These are phyloP conservation scores for Pseudozyma thailandica DNA, from an alignment of 1,284 basidiomycete genomes.

Conservation along the genomic window DNA sequence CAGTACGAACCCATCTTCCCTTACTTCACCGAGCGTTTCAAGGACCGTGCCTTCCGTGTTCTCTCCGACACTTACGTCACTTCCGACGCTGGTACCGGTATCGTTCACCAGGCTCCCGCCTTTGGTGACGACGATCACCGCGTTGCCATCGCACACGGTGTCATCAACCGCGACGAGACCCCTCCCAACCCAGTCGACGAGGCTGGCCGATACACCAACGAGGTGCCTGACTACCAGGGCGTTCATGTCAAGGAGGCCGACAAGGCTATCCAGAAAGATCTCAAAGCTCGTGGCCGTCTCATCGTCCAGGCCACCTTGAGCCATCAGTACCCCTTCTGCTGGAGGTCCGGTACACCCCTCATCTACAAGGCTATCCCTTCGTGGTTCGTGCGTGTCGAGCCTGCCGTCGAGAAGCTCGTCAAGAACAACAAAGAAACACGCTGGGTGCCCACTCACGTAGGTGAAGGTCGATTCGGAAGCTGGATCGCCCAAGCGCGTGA, in stretches of 20 bases:
- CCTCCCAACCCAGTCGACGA: conserved; percentile 97
- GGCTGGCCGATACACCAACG: conserved; percentile 83
- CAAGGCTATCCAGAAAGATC: conserved; percentile 88
- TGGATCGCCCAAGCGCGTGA: conserved; percentile 98
- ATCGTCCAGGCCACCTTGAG: conserved; percentile 86
- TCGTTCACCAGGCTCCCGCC: conserved; percentile 97
- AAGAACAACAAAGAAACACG: conserved; percentile 88
- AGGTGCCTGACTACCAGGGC: conserved; percentile 91
- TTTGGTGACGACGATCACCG: conserved; percentile 99
- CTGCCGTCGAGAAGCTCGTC: conserved; percentile 85
- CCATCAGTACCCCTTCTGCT: conserved; percentile 96
- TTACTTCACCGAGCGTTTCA: conserved; percentile 94
- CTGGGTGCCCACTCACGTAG: conserved; percentile 93
- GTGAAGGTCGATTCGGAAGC: conserved; percentile 93
- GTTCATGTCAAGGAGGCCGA: conserved; percentile 94
- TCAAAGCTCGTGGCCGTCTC: conserved; percentile 88
- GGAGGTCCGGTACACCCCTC: conserved; percentile 92
- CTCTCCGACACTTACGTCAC: conserved; percentile 93
- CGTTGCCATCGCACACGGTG: conserved; percentile 83
- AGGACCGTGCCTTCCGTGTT: conserved; percentile 90
- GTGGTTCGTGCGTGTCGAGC: conserved; percentile 94
- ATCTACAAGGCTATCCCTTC: conserved; percentile 95
- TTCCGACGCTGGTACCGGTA: conserved; percentile 91
- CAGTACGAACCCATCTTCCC: conserved; percentile 94
- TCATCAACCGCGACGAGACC: conserved; percentile 85